Evolutionary conservation across 441 rosid species (phyloP).

Genomic region (Mallotus repandus): DNA sequence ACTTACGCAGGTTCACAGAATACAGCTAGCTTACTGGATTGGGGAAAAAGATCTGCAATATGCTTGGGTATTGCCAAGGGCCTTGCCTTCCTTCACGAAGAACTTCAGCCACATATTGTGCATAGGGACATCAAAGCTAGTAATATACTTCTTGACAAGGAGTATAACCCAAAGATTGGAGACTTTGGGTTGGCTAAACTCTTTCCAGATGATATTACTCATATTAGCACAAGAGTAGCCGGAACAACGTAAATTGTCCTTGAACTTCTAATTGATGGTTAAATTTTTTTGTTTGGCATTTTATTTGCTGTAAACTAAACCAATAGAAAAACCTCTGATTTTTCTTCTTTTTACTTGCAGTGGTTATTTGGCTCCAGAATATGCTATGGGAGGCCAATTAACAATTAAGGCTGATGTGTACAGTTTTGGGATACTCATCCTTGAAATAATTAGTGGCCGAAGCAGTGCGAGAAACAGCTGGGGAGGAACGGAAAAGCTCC

Average conservation of each 20-base stretch:
- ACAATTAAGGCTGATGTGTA: conserved; percentile 70
- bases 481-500: conserved; percentile 41
- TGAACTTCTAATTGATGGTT: conserved; percentile 6
- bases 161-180: conserved; percentile 81
- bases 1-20: conserved; percentile 51
- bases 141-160: conserved; percentile 76
- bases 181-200: conserved; percentile 96
- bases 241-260: conserved; percentile 61
- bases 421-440: conserved; percentile 58
- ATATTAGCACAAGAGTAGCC: conserved; percentile 84
- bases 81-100: conserved; percentile 85
- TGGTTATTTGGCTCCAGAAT: conserved; percentile 82
- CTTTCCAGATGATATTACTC: conserved; percentile 87
- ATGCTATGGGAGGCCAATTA: conserved; percentile 62
- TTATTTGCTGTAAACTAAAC: conserved; percentile 4
- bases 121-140: conserved; percentile 95
- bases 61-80: conserved; percentile 80
- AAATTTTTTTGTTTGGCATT: not conserved
- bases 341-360: conserved; percentile 36
- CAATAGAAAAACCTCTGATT: not conserved
- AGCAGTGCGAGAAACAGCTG: conserved; percentile 45
- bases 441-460: conserved; percentile 62
- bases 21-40: conserved; percentile 46
- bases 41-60: conserved; percentile 75
- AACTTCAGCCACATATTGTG: conserved; percentile 69